Evolutionary conservation across 2,329 filamentous ascomycete species (phyloP).

Genomic region (Ambrosiella beaveri): DNA sequence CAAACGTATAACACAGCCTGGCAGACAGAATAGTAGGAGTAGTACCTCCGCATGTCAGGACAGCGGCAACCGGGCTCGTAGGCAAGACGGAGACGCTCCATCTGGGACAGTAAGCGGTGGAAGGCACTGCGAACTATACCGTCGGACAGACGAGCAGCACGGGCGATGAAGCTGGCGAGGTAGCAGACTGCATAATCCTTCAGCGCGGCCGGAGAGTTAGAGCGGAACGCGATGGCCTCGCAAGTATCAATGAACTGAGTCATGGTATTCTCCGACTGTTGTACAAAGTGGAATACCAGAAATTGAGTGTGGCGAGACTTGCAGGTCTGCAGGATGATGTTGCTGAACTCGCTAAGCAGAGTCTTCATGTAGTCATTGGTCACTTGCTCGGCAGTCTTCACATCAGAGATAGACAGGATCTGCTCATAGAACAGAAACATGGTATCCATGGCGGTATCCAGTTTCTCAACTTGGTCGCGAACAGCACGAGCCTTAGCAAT

Average conservation of each 20-base stretch:
- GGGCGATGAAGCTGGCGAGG: constrained; percentile 82
- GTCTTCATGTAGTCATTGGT: constrained; percentile 45
- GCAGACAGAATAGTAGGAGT: constrained; percentile 71
- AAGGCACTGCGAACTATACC: constrained; percentile 71
- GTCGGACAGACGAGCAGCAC: constrained; percentile 64
- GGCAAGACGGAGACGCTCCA: constrained; percentile 55
- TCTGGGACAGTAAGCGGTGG: constrained; percentile 56
- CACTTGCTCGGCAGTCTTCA: constrained; percentile 37
- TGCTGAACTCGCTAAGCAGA: constrained; percentile 70
- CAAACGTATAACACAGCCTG: constrained; percentile 89
- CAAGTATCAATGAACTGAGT: constrained; percentile 42
- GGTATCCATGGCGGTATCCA: constrained; percentile 76
- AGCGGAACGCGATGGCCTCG: constrained; percentile 26
- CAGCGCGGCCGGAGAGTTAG: constrained; percentile 51
- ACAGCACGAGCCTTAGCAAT: constrained; percentile 47
- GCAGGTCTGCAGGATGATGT: constrained; percentile 76
- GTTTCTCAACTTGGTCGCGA: constrained; percentile 71
- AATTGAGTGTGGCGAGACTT: constrained; percentile 91
- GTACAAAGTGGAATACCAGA: constrained; percentile 86
- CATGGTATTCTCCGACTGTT: constrained; percentile 59
- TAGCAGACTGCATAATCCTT: constrained; percentile 82
- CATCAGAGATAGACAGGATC: constrained; percentile 48
- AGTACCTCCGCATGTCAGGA: constrained; percentile 70
- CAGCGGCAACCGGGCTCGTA: constrained; percentile 62
- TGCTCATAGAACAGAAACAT: constrained; percentile 72